phyloP scores from a whole-genome alignment of 495 filamentous ascomycete species.

The Margaritispora aquatica region DNA sequence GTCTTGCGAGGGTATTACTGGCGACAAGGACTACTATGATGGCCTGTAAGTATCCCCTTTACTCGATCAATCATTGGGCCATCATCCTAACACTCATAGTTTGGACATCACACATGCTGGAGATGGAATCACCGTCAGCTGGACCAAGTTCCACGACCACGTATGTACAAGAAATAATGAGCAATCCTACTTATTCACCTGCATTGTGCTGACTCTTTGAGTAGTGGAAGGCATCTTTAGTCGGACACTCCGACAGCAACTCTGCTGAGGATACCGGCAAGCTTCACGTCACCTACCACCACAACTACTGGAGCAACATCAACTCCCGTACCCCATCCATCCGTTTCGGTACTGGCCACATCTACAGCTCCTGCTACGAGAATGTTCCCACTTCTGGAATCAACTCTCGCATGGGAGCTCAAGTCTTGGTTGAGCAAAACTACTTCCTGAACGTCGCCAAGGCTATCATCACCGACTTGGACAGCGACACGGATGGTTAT shows the following conservation, averaged over 20 bases:
- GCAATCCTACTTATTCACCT: not conserved
- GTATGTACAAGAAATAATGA: not conserved
- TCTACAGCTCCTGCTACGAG: constrained; percentile 29
- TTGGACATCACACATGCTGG: constrained; percentile 53
- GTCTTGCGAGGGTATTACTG: constrained; percentile 39
- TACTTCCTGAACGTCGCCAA: constrained; percentile 40
- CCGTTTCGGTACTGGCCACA: constrained; percentile 46
- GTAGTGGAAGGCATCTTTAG: constrained; percentile 44
- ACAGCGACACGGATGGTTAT: constrained; percentile 41
- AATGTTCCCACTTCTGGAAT: constrained; percentile 45
- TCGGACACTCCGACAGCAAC: constrained; percentile 45
- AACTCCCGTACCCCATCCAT: constrained; percentile 48
- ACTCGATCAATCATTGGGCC: not conserved
- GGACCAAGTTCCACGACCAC: constrained; percentile 46
- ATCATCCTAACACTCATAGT: constrained; percentile 30
- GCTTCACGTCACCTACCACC: constrained; percentile 43
- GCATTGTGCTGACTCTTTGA: not conserved
- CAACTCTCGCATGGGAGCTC: constrained; percentile 62
- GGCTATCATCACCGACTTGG: constrained; percentile 28
- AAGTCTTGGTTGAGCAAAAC: constrained; percentile 56
- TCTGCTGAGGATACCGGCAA: constrained; percentile 36
- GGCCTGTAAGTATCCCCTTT: constrained; percentile 27
- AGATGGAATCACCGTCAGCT: constrained; percentile 46
- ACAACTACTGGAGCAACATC: constrained; percentile 51
- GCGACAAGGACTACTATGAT: constrained; percentile 63